A percentile compares a stretch with the other conserved stretches of the same genome.
Conservation (phyloP, 2,329 filamentous ascomycete genomes). For the Nothophaeocryptopus gaeumannii region DNA sequence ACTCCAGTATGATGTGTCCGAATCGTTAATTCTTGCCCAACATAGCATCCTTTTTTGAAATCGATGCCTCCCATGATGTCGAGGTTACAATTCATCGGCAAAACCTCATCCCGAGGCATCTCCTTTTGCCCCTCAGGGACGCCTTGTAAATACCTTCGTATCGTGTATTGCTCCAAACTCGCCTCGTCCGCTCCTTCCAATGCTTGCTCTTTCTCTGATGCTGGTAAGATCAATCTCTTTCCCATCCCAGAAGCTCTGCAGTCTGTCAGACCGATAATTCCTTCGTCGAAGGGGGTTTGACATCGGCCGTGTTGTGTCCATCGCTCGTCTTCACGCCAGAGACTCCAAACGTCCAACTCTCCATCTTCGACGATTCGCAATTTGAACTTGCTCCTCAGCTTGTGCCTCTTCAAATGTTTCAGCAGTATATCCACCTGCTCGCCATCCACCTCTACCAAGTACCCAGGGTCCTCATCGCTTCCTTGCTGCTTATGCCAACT, state of each 20-base stretch:
- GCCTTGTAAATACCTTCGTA: constrained; percentile 75
- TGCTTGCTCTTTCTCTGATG: constrained; percentile 25
- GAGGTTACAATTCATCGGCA: constrained; percentile 79
- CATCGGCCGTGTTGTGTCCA: constrained; percentile 34
- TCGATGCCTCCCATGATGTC: constrained; percentile 85
- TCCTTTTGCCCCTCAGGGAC: constrained; percentile 83
- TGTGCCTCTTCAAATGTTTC: constrained; percentile 79
- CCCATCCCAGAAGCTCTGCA: constrained; percentile 38
- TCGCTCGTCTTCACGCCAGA: constrained; percentile 62
- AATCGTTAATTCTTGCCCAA: constrained; percentile 95
- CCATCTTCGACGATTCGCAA: constrained; percentile 63
- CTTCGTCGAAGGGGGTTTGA: constrained; percentile 14
- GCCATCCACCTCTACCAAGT: constrained; percentile 80
- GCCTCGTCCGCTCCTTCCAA: constrained; percentile 43
- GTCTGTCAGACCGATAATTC: constrained; percentile 41
- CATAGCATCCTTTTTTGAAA: constrained; percentile 94
- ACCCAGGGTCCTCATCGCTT: constrained; percentile 48
- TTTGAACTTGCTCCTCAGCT: constrained; percentile 74
- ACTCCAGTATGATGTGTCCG: constrained; percentile 92
- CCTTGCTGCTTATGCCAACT: constrained; percentile 29
- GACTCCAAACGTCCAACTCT: constrained; percentile 68
- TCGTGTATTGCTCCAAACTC: constrained; percentile 57
- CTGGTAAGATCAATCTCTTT: constrained; percentile 31
- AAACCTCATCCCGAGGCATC: constrained; percentile 65
- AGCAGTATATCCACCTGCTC: constrained; percentile 60